A percentile compares a stretch with the other conserved stretches of the same genome.
Conservation (phyloP, 2,329 filamentous ascomycete genomes). For the Phaeosphaeria sp. region DNA sequence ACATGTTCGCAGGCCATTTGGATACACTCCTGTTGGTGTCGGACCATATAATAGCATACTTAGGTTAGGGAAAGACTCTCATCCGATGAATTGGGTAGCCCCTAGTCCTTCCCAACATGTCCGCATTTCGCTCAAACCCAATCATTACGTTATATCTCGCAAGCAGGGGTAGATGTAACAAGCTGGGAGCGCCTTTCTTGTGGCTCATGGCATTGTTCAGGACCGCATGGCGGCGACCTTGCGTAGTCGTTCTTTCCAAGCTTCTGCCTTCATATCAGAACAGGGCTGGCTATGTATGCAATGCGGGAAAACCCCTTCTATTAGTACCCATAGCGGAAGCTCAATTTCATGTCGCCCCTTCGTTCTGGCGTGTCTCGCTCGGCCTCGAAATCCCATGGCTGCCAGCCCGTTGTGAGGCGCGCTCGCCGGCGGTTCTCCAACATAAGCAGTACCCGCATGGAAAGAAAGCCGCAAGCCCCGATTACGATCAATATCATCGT, state of each 20-base stretch:
- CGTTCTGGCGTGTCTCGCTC: background rate
- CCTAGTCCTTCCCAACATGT: constrained; percentile 12
- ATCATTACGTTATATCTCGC: constrained; percentile 18
- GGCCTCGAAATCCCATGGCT: background rate
- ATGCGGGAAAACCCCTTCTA: background rate
- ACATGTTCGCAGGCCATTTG: constrained; percentile 13
- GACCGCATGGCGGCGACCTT: background rate
- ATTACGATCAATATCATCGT: background rate
- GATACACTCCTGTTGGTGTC: background rate
- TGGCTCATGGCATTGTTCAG: constrained; percentile 10
- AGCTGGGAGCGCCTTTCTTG: constrained; percentile 15
- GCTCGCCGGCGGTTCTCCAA: background rate
- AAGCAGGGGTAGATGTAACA: constrained; percentile 19
- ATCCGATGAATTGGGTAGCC: constrained; percentile 7
- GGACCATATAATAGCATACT: background rate
- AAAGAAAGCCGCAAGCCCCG: background rate
- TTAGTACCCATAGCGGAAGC: background rate
- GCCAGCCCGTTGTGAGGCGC: background rate
- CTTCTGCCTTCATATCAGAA: background rate
- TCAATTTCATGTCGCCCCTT: background rate
- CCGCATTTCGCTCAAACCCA: constrained; percentile 16
- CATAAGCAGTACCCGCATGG: background rate
- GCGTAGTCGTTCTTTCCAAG: background rate
- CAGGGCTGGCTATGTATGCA: background rate
- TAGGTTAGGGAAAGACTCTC: constrained; percentile 16